Percentiles rank a stretch among this genome's conserved stretches.
phyloP scores from a whole-genome alignment of 768 basidiomycete genomes.

The Suillus cothurnatus region DNA sequence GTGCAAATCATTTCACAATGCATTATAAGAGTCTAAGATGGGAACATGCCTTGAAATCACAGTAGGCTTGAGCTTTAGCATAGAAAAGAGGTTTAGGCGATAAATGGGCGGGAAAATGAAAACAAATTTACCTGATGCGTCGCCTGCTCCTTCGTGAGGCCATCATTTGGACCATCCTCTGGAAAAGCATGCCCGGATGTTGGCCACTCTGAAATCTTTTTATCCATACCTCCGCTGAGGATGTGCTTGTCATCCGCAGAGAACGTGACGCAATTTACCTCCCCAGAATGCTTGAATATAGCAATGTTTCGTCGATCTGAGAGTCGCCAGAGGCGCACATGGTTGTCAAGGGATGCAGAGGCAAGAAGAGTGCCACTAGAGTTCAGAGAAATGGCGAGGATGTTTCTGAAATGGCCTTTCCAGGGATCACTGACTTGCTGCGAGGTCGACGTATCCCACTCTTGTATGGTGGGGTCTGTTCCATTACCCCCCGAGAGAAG shows the following conservation, averaged over 20 bases:
- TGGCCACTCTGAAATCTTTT: background rate
- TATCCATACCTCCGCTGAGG: background rate
- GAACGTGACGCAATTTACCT: background rate
- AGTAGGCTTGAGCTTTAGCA: background rate
- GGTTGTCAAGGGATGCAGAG: conserved; percentile 32
- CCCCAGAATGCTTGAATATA: background rate
- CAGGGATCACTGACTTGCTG: background rate
- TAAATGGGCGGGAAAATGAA: background rate
- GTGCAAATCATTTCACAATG: background rate
- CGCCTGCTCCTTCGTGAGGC: background rate
- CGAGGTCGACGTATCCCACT: background rate
- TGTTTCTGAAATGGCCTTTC: background rate
- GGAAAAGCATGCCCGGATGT: background rate
- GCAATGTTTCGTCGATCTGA: background rate
- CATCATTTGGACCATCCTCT: background rate
- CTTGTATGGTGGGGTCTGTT: background rate
- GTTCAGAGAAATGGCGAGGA: background rate
- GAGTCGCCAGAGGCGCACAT: conserved; percentile 32
- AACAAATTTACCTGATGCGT: background rate
- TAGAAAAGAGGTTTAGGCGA: background rate
- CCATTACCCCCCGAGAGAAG: background rate
- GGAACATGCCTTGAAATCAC: background rate
- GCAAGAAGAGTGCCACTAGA: conserved; percentile 28
- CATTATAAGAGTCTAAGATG: background rate
- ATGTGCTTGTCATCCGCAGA: background rate